These are phyloP conservation scores for Phytophthora kernoviae DNA, from an alignment of 352 stramenopile genomes.

Conservation along the genomic window DNA sequence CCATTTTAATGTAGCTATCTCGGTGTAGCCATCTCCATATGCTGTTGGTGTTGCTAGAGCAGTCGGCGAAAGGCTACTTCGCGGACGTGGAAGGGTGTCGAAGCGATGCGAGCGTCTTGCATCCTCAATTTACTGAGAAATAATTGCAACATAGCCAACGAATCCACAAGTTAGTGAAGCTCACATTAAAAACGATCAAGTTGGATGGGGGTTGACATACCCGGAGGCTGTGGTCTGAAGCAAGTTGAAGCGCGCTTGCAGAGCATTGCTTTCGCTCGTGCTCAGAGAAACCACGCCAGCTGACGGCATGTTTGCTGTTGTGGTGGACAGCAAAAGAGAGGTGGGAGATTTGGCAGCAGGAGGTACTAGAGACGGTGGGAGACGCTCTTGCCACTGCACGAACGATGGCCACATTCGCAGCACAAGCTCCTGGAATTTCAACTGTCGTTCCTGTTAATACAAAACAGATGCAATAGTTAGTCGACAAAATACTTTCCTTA, in stretches of 20 bases:
- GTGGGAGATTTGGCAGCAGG: slow-evolving; percentile 8
- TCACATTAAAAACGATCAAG: not conserved
- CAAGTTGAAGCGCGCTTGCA: slow-evolving; percentile 38
- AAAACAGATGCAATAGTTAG: not conserved
- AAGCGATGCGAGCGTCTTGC: slow-evolving; percentile 55
- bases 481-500: too few relatives aligned
- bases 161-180: too few relatives aligned
- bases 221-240: slow-evolving; percentile 58
- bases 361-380: slow-evolving; percentile 45
- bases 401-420: slow-evolving; percentile 83
- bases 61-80: slow-evolving; percentile 71
- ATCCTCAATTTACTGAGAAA: slow-evolving; percentile 55
- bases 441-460: slow-evolving; percentile 50
- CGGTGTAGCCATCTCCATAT: not conserved
- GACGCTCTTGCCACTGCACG: slow-evolving; percentile 48
- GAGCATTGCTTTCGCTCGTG: slow-evolving; percentile 14
- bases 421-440: slow-evolving; percentile 71
- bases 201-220: slow-evolving; percentile 35
- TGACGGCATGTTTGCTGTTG: slow-evolving; percentile 9
- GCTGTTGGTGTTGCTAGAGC: slow-evolving; percentile 24
- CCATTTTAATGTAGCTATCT: slow-evolving; percentile 26
- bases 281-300: slow-evolving; percentile 16
- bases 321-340: slow-evolving; percentile 7
- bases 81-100: slow-evolving; percentile 69
- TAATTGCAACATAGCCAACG: not conserved